Conservation (phyloP, 306 rosid genomes). For the Senna siamea region DNA sequence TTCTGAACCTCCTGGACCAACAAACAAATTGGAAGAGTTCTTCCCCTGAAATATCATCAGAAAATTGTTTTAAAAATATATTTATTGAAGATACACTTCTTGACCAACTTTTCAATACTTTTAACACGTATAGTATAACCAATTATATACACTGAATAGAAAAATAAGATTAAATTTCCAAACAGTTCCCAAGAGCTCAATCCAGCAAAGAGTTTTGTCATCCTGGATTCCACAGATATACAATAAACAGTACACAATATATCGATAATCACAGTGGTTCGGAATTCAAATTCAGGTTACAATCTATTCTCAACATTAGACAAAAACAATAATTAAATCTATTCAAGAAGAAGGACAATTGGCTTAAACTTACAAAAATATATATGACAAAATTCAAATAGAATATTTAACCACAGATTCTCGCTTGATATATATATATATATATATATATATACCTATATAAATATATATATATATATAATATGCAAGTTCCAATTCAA, state of each 20-base stretch:
- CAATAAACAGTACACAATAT: slow-evolving; percentile 7
- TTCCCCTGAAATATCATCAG: slow-evolving; percentile 48
- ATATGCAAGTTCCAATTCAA: background rate
- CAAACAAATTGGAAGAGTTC: slow-evolving; percentile 40
- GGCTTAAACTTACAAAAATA: background rate
- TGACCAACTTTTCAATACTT: background rate
- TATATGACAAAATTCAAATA: background rate
- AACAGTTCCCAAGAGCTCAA: slow-evolving; percentile 7
- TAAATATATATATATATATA: too few species aligned
- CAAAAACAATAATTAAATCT: slow-evolving; percentile 3
- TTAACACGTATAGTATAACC: slow-evolving; percentile 16
- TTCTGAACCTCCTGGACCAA: slow-evolving; percentile 43
- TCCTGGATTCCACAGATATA: background rate
- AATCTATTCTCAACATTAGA: slow-evolving; percentile 9
- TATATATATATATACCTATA: too few species aligned
- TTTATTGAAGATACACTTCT: slow-evolving; percentile 11
- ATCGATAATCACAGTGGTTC: background rate
- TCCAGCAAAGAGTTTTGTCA: slow-evolving; percentile 8
- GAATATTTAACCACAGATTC: slow-evolving; percentile 5
- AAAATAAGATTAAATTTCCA: background rate
- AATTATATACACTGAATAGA: slow-evolving; percentile 23
- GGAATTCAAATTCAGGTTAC: slow-evolving; percentile 3
- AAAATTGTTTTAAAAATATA: slow-evolving; percentile 24
- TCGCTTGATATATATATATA: too few species aligned
- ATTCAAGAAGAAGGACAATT: background rate